A percentile compares a stretch with the other conserved stretches of the same genome.
Conservation (phyloP, 305 asterid species). For the Fraxinus floribunda region DNA sequence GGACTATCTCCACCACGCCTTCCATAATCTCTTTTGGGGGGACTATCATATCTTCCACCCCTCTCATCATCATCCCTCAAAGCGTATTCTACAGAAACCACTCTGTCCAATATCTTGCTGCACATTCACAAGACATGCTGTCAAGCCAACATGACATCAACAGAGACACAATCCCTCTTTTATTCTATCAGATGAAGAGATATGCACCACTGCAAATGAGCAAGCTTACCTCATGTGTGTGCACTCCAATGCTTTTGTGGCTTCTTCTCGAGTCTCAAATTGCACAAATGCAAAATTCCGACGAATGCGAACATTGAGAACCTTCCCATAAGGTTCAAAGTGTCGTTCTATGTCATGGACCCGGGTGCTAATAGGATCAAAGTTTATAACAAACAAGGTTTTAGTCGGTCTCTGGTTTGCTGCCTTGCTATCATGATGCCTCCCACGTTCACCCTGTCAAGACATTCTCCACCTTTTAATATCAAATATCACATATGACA, state of each 20-base stretch:
- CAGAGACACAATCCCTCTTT: not conserved
- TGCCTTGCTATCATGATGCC: slow-evolving; percentile 63
- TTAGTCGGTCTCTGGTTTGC: slow-evolving; percentile 72
- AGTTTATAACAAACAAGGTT: slow-evolving; percentile 84
- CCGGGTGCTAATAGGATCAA: slow-evolving; percentile 77
- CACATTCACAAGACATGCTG: slow-evolving; percentile 14
- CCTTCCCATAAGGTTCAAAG: slow-evolving; percentile 82
- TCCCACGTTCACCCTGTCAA: slow-evolving; percentile 83
- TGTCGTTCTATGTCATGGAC: slow-evolving; percentile 74
- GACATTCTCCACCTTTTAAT: not conserved
- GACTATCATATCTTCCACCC: slow-evolving; percentile 55
- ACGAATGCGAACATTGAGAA: slow-evolving; percentile 75
- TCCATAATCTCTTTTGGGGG: slow-evolving; percentile 51
- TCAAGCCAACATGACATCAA: slow-evolving; percentile 16
- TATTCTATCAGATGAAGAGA: not conserved
- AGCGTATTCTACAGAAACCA: slow-evolving; percentile 92
- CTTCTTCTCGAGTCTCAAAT: slow-evolving; percentile 85
- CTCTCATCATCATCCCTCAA: slow-evolving; percentile 84
- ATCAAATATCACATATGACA: not conserved
- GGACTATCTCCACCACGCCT: slow-evolving; percentile 43
- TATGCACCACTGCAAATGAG: not conserved
- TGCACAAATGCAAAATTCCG: slow-evolving; percentile 94
- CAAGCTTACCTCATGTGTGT: slow-evolving; percentile 74
- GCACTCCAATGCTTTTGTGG: slow-evolving; percentile 85
- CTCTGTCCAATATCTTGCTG: slow-evolving; percentile 84